Evolutionary conservation across 345 rosid species (phyloP).

Genomic region (Draba incana): DNA sequence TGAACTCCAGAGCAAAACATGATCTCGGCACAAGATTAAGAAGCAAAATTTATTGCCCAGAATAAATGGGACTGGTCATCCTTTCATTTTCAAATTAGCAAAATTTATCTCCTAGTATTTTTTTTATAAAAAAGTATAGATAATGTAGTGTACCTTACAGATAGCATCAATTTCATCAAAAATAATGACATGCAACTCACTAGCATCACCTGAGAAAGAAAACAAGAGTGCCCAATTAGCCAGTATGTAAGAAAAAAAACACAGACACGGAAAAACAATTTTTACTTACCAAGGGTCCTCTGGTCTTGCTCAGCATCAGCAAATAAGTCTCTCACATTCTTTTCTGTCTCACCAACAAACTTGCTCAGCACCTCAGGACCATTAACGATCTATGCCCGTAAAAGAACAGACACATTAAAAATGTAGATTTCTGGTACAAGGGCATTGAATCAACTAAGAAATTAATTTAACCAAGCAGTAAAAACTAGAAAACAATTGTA

Average conservation of each 20-base stretch:
- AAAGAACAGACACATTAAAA: slow-evolving; percentile 22
- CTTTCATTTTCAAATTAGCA: slow-evolving; percentile 12
- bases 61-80: slow-evolving; percentile 6
- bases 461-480: slow-evolving; percentile 14
- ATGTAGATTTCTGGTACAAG: slow-evolving; percentile 18
- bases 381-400: slow-evolving; percentile 73
- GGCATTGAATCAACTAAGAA: slow-evolving; percentile 21
- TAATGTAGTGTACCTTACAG: slow-evolving; percentile 73
- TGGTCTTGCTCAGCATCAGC: slow-evolving; percentile 99
- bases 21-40: not conserved
- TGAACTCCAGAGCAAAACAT: slow-evolving; percentile 3
- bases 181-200: slow-evolving; percentile 95
- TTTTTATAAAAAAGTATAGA: not conserved
- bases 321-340: slow-evolving; percentile 90
- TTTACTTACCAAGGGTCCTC: slow-evolving; percentile 65
- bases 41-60: not conserved
- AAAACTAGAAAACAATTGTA: not conserved
- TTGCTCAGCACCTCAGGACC: slow-evolving; percentile 99
- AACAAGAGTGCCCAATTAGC: slow-evolving; percentile 26
- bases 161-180: slow-evolving; percentile 99
- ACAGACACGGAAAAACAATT: slow-evolving; percentile 22
- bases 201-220: slow-evolving; percentile 78
- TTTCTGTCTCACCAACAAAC: slow-evolving; percentile 99
- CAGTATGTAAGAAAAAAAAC: slow-evolving; percentile 18
- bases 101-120: not conserved